Evolutionary conservation across 257 asterid genomes (phyloP).

Genomic region (Ocimum tenuiflorum): DNA sequence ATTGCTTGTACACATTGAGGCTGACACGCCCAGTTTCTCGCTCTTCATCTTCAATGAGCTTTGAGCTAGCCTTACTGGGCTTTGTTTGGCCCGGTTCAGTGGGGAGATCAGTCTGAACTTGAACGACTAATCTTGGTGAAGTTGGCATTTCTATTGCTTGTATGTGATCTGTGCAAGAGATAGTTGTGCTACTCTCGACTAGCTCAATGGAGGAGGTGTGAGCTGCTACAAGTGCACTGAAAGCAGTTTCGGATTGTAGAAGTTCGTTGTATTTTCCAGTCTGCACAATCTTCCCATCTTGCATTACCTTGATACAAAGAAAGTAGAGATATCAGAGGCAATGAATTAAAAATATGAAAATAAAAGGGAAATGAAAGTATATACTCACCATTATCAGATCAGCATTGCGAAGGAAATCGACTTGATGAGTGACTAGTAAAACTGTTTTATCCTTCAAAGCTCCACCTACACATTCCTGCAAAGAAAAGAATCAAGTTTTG

Average conservation of each 20-base stretch:
- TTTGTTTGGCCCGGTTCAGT: conserved; percentile 18
- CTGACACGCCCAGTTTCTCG: conserved; percentile 61
- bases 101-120: conserved; percentile 19
- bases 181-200: conserved; percentile 30
- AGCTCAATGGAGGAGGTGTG: conserved; percentile 63
- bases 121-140: conserved; percentile 19
- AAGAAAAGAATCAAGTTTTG: not conserved
- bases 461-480: conserved; percentile 66
- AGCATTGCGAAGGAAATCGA: conserved; percentile 64
- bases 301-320: conserved; percentile 40
- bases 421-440: conserved; percentile 70
- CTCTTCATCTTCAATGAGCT: conserved; percentile 67
- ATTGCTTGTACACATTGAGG: conserved; percentile 41
- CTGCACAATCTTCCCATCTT: conserved; percentile 62
- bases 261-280: conserved; percentile 56
- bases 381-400: conserved; percentile 52
- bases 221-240: conserved; percentile 58
- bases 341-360: not conserved
- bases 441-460: conserved; percentile 49
- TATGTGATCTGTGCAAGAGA: not conserved
- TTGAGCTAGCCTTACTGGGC: conserved; percentile 28
- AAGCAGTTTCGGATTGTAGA: conserved; percentile 40
- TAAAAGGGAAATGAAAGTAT: not conserved
- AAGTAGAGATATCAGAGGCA: not conserved
- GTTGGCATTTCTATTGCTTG: conserved; percentile 22